phyloP scores from a whole-genome alignment of 805 yeast species.

The Candida khao-thaluensis region DNA sequence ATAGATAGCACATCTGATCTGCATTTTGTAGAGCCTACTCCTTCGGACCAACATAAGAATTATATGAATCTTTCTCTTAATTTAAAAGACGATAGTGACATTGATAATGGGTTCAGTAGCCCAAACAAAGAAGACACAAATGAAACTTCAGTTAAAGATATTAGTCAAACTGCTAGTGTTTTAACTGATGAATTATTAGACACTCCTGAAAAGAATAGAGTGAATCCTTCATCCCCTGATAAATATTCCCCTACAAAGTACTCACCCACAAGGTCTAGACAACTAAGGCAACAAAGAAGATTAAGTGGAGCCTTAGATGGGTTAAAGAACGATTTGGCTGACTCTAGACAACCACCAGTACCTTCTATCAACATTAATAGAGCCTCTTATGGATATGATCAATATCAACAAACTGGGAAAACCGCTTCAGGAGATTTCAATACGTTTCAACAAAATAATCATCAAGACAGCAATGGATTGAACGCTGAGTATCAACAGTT shows the following conservation, averaged over 20 bases:
- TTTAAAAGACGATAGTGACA: constrained; percentile 10
- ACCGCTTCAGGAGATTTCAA: constrained; percentile 19
- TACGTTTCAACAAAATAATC: constrained; percentile 10
- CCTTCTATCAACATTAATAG: constrained; percentile 5
- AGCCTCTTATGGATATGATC: constrained; percentile 12
- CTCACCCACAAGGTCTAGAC: constrained; percentile 2
- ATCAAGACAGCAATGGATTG: constrained; percentile 15
- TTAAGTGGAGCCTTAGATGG: constrained; percentile 28
- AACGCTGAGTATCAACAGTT: constrained; percentile 29
- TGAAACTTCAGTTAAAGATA: constrained; percentile 12
- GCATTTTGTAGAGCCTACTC: constrained; percentile 17
- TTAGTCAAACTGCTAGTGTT: constrained; percentile 12
- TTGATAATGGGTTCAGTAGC: constrained; percentile 6
- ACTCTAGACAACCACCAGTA: constrained; percentile 16
- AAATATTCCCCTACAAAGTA: constrained; percentile 5
- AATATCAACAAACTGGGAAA: neutral
- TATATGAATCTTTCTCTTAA: constrained; percentile 24
- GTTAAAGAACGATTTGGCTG: constrained; percentile 27
- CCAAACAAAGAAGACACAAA: constrained; percentile 9
- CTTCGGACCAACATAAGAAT: constrained; percentile 17
- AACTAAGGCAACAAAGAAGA: constrained; percentile 15
- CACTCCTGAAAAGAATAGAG: constrained; percentile 12
- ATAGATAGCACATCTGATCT: constrained; percentile 12
- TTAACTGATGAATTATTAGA: constrained; percentile 15
- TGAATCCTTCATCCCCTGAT: neutral